Evolutionary conservation across 202 grass and related monocot genomes (phyloP).

Genomic region (Schoenoplectus tabernaemontani): DNA sequence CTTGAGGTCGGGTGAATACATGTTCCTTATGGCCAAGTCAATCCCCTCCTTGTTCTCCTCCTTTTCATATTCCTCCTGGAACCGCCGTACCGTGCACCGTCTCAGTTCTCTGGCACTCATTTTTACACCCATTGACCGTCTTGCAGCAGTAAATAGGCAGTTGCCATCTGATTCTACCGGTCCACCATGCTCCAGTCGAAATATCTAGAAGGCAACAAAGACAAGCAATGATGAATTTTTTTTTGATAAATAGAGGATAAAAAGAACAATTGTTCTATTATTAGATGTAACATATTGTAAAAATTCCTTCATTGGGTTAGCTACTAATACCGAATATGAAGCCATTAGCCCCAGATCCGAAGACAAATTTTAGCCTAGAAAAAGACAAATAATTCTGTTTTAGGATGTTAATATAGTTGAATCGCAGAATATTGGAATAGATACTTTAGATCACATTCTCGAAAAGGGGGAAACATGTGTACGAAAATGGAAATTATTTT

Average conservation of each 20-base stretch:
- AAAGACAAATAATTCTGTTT: background rate
- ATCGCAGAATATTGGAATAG: background rate
- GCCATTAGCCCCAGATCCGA: constrained; percentile 1
- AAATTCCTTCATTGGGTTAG: background rate
- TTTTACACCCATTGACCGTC: constrained; percentile 50
- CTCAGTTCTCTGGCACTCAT: constrained; percentile 55
- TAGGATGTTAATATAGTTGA: background rate
- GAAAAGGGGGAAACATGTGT: background rate
- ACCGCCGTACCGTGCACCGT: constrained; percentile 55
- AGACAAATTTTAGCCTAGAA: constrained; percentile 1
- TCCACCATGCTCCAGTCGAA: constrained; percentile 70
- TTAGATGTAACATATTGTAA: background rate
- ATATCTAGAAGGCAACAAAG: constrained; percentile 20
- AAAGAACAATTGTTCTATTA: background rate
- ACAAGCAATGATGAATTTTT: background rate
- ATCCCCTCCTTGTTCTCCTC: constrained; percentile 30
- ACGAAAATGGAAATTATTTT: background rate
- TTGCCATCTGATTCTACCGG: constrained; percentile 88
- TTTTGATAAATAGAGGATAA: background rate
- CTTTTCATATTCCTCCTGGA: constrained; percentile 48
- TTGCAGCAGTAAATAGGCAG: constrained; percentile 79
- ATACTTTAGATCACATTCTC: background rate
- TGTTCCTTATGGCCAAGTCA: constrained; percentile 56
- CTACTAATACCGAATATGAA: background rate
- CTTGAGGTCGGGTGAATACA: constrained; percentile 88